Percentiles rank a stretch among this genome's conserved stretches.
Conservation (phyloP, 495 filamentous ascomycete genomes). For the Aspergillus wentii region DNA sequence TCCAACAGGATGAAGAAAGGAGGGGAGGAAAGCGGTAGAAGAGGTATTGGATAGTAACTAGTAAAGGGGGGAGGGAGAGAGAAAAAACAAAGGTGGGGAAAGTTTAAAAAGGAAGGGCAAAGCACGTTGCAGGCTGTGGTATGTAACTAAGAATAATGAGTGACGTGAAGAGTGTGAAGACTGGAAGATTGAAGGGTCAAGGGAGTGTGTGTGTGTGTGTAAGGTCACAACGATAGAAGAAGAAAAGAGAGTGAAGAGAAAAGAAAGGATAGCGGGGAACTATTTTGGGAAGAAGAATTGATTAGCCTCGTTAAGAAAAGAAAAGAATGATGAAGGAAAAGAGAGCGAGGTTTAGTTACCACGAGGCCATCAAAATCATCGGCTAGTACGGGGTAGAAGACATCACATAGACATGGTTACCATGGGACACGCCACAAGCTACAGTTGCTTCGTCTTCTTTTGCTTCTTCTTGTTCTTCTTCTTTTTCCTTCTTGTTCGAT, state of each 20-base stretch:
- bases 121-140: slow-evolving; percentile 1
- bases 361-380: no score
- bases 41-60: no score
- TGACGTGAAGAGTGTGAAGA: slow-evolving; percentile 3
- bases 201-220: background rate
- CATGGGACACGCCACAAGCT: no score
- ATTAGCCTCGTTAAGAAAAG: background rate
- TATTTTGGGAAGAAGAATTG: slow-evolving; percentile 18
- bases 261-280: no score
- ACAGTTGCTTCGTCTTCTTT: no score
- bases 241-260: slow-evolving; percentile 6
- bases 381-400: no score
- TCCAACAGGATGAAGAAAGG: slow-evolving; percentile 2
- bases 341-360: slow-evolving; percentile 2
- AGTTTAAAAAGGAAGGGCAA: slow-evolving; percentile 1
- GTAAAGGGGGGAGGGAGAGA: slow-evolving; percentile 1
- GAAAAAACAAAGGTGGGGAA: slow-evolving; percentile 1
- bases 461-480: no score
- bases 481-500: no score
- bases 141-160: slow-evolving; percentile 3
- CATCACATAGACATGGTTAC: no score
- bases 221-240: background rate
- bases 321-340: slow-evolving; percentile 5
- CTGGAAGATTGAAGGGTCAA: no score
- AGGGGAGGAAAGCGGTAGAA: slow-evolving; percentile 2